Evolutionary conservation across 1,284 basidiomycete species (phyloP).

Genomic region (Austroboletus novae-zelandiae): DNA sequence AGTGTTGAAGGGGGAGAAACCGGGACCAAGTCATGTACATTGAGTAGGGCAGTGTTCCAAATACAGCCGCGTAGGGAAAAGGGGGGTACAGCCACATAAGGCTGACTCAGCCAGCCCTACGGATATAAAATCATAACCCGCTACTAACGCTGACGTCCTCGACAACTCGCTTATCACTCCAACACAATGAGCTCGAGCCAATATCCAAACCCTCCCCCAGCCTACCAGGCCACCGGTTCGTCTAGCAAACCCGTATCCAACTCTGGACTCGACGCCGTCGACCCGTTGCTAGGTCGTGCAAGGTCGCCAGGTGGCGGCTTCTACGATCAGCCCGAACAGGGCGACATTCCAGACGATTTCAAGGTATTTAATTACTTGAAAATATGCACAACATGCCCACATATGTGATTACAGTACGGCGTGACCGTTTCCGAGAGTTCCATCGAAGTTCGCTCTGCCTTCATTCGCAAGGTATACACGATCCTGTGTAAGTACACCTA

Average conservation of each 20-base stretch:
- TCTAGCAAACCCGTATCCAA: conserved; percentile 32
- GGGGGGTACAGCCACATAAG: conserved; percentile 20
- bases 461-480: conserved; percentile 78
- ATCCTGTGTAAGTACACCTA: conserved; percentile 64
- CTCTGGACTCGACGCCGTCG: conserved; percentile 34
- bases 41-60: not conserved
- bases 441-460: conserved; percentile 67
- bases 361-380: conserved; percentile 47
- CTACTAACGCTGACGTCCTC: conserved; percentile 1
- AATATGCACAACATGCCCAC: conserved; percentile 5
- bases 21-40: not conserved
- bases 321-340: conserved; percentile 67
- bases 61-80: not conserved
- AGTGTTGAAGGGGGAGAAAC: too few species aligned
- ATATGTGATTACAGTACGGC: conserved; percentile 56
- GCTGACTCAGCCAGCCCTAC: conserved; percentile 26
- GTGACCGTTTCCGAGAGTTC: conserved; percentile 73
- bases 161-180: conserved; percentile 23
- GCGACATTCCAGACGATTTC: conserved; percentile 81
- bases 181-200: conserved; percentile 30
- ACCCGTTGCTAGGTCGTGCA: conserved; percentile 50
- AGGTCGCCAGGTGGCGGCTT: conserved; percentile 48
- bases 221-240: conserved; percentile 41
- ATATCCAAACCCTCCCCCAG: conserved; percentile 55
- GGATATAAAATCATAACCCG: conserved; percentile 6